A percentile compares a stretch with the other conserved stretches of the same genome.
phyloP scores from a whole-genome alignment of 2,329 filamentous ascomycete species.

The Colletotrichum melonis region DNA sequence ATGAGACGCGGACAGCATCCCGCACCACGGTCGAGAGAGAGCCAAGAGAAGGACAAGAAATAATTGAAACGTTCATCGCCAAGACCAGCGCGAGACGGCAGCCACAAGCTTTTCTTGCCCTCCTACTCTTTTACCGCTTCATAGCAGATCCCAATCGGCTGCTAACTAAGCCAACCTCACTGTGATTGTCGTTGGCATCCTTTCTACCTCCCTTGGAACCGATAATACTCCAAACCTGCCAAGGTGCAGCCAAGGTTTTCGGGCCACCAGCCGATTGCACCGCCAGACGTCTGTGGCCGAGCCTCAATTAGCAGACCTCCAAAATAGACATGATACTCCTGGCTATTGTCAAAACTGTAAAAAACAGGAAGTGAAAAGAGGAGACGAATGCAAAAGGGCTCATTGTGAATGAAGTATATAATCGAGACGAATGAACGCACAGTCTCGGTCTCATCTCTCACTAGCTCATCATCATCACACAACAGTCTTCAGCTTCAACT shows the following conservation, averaged over 20 bases:
- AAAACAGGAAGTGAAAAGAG: neutral
- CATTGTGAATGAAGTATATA: constrained; percentile 20
- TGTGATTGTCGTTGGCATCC: neutral
- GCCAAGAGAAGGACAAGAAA: constrained; percentile 21
- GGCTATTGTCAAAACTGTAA: neutral
- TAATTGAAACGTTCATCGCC: constrained; percentile 33
- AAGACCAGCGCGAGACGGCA: constrained; percentile 13
- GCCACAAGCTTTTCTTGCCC: constrained; percentile 16
- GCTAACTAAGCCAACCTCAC: neutral
- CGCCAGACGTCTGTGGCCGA: constrained; percentile 17
- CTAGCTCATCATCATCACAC: neutral
- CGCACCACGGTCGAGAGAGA: neutral
- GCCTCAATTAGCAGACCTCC: constrained; percentile 7
- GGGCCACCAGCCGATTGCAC: constrained; percentile 20
- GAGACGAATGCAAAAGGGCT: neutral
- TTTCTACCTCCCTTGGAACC: neutral
- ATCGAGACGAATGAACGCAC: constrained; percentile 18
- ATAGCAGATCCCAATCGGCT: neutral
- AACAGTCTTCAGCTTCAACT: neutral
- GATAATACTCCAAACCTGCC: constrained; percentile 31
- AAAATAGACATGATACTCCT: constrained; percentile 23
- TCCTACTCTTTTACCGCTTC: neutral
- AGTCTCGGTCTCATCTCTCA: neutral
- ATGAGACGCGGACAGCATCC: constrained; percentile 23
- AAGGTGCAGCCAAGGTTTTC: constrained; percentile 29